Base-by-base conservation (phyloP, 331 rosid genomes). In the Quercus phellos region DNA sequence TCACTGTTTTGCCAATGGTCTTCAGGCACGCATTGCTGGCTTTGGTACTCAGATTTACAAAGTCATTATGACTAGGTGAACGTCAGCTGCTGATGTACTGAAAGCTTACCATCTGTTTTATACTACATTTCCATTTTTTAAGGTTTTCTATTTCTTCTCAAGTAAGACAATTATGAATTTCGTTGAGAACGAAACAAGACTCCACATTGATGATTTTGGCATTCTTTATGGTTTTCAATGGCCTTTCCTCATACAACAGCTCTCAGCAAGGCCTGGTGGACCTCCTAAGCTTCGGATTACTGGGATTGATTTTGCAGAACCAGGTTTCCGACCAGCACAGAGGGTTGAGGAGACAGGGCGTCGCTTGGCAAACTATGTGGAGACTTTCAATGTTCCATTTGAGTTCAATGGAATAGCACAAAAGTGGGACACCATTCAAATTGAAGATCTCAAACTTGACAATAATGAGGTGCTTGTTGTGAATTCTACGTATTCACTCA, bases 131-230 rank as follows among this genome's bases (percentile, higher is more conserved):
- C 86, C 85, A 29, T 78, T 74, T 51, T 74, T 5, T 70, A 78
- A 75, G 77, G 74, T 83, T 4, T 38, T 71, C 11, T 38, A 70
- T 70, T 78, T 78, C 64, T 83, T 83, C 55, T 38, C 86, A 21
- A 79, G 70, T 12, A 83, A 54, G 80, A 74, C 86, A 75, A 78
- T 78, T 43, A 83, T 83, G 78, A 75, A 78, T 51, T 55, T 78
- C 54, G 79, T 80, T 1, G 72, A 79, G 78, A 83, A 79, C 64
- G 83, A 80, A 70, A 29, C 86, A 61, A 79, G 71, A 19, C 77
- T 83, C 70, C 86, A 74, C 74, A 83, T 83, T 53, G 72, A 78
- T 59, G 86, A 83, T 78, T 61, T 83, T 4, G 86, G 86, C 29
- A 83, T 81, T 54, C 73, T 72, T 43, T 63, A 81, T 66, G 85